Evolutionary conservation across 2,329 filamentous ascomycete genomes (phyloP), one percentile per base, ranked within the genome.

Genomic region (Fusarium chlamydosporum): DNA sequence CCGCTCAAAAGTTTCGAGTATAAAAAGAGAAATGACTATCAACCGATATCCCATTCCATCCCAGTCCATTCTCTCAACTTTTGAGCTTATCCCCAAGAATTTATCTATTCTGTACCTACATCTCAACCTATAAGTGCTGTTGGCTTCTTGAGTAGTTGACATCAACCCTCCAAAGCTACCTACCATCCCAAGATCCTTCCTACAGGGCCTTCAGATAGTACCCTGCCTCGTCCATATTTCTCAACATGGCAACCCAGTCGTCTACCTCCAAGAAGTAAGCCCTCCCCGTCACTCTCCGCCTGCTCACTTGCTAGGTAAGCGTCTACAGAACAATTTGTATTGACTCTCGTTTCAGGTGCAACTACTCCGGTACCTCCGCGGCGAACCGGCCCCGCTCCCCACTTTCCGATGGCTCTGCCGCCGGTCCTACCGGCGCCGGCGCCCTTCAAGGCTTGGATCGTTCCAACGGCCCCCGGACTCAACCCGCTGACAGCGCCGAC

Each of bases 311-410:
- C 8, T 6, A 6, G 20, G 4, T 11, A 50, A 26, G 34, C 31
- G 12, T 46, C 20, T 41, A 29, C 29, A 29, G 29, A 29, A 10
- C 26, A 16, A 29, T 18, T 33, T 23, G 16, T 29, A 45, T 16
- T 37, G 16, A 34, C 13, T 41, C 20, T 61, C 29, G 6, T 40
- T 15, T 20, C 18, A 59, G 60, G 10, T 45, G 33, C 18, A 33
- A 20, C 13, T 47, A 35, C 43, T 51, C 46, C 6, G 60, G 50
- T 13, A 57, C 61, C 18, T 55, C 11, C 38, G 38, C 26, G 26
- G 45, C 11, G 7, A 18, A 26, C n/a, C 61, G 58, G 34, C 1
- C 33, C 38, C 23, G 15, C 26, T 41, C 61, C 13, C 61, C 35
- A 33, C 34, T 4, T 50, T 34, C 29, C 23, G 37, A 15, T 9